Conservation (phyloP, 257 asterid genomes). For the Penstemon eatonii region DNA sequence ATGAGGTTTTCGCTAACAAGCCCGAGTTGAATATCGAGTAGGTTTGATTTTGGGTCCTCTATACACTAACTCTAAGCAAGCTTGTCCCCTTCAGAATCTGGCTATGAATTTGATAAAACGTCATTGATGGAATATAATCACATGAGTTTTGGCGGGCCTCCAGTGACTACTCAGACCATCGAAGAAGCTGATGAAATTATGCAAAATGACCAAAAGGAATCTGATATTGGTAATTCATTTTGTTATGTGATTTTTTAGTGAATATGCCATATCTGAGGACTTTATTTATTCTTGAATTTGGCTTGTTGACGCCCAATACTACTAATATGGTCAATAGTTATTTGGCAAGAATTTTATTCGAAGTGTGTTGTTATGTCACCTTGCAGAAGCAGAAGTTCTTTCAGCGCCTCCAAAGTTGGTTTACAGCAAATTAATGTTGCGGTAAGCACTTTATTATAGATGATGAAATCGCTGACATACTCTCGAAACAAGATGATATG, state of each 20-base stretch:
- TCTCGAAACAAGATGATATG: too few relatives aligned
- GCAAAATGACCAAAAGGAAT: conserved; percentile 51
- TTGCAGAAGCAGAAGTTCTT: conserved; percentile 78
- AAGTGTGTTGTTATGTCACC: too few relatives aligned
- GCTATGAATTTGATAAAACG: conserved; percentile 54
- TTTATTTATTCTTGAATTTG: neutral
- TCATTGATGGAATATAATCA: conserved; percentile 60
- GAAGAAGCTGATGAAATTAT: conserved; percentile 73
- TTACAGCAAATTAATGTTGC: conserved; percentile 80
- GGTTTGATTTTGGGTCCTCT: neutral
- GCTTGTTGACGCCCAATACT: too few relatives aligned
- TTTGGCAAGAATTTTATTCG: too few relatives aligned
- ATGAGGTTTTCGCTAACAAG: too few relatives aligned
- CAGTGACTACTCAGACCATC: conserved; percentile 50
- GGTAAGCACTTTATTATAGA: conserved; percentile 41
- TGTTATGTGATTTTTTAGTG: neutral
- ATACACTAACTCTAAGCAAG: neutral
- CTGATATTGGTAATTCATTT: conserved; percentile 56
- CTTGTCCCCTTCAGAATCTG: conserved; percentile 46
- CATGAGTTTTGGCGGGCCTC: conserved; percentile 94
- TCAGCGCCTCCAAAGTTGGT: conserved; percentile 92
- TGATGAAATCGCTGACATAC: neutral
- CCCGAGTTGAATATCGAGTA: neutral
- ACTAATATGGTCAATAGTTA: too few relatives aligned
- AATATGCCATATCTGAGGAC: neutral